Evolutionary conservation across 768 basidiomycete species (phyloP).

Genomic region (Phallus indusiatus): DNA sequence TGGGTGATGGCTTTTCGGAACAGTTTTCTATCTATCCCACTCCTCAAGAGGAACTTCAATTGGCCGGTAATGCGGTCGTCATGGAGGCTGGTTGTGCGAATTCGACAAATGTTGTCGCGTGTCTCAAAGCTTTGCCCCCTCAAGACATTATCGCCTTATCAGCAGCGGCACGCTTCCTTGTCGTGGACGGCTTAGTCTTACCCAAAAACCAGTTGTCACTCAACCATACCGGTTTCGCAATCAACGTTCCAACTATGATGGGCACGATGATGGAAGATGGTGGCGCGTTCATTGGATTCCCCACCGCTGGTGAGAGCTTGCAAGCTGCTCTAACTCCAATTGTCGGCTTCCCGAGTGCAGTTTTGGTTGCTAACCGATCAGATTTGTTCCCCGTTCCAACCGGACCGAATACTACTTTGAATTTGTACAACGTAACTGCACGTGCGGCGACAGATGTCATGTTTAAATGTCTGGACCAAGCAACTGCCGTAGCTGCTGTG

Average conservation of each 20-base stretch:
- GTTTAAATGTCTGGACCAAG: conserved; percentile 42
- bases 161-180: conserved; percentile 23
- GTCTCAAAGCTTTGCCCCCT: conserved; percentile 27
- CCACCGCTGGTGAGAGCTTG: conserved; percentile 16
- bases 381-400: conserved; percentile 33
- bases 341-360: not conserved
- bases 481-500: conserved; percentile 35
- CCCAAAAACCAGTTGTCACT: conserved; percentile 28
- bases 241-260: conserved; percentile 36
- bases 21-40: conserved; percentile 42
- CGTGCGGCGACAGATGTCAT: conserved; percentile 35
- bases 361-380: conserved; percentile 15
- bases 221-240: conserved; percentile 30
- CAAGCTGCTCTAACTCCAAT: not conserved
- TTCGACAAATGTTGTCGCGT: conserved; percentile 25
- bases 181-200: conserved; percentile 39
- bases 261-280: conserved; percentile 48
- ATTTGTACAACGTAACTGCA: conserved; percentile 38
- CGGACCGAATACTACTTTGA: conserved; percentile 25
- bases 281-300: conserved; percentile 33
- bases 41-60: conserved; percentile 29
- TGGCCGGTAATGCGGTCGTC: conserved; percentile 25
- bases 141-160: conserved; percentile 26
- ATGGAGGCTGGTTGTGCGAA: conserved; percentile 32
- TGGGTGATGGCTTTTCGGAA: conserved; percentile 36